A percentile compares a stretch with the other conserved stretches of the same genome.
Conservation (phyloP, 306 rosid genomes). For the Morella rubra region DNA sequence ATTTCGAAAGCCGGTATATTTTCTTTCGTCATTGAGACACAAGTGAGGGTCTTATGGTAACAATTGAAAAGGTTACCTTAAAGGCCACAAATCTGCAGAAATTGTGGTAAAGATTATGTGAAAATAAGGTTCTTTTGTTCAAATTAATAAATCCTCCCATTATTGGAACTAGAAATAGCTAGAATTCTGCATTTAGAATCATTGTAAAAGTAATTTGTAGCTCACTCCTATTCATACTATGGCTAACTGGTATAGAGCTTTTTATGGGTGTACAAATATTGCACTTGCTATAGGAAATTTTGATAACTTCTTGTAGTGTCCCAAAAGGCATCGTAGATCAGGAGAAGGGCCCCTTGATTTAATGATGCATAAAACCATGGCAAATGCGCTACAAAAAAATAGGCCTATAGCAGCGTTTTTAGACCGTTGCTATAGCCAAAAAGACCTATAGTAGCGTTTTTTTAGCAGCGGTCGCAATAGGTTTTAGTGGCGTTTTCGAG, state of each 20-base stretch:
- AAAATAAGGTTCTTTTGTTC: too few species aligned
- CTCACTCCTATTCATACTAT: not conserved
- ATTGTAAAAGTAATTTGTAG: not conserved
- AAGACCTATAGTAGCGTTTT: too few species aligned
- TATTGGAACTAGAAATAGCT: too few species aligned
- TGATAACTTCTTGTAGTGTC: not conserved
- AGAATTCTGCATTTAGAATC: too few species aligned
- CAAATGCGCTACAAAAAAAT: too few species aligned
- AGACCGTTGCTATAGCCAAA: too few species aligned
- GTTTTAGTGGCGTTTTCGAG: too few species aligned
- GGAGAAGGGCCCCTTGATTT: not conserved
- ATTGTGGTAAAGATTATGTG: too few species aligned
- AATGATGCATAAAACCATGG: constrained; percentile 15
- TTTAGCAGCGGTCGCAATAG: too few species aligned
- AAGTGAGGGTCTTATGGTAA: not conserved
- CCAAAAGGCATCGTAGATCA: not conserved
- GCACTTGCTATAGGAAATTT: not conserved
- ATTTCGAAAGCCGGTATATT: not conserved
- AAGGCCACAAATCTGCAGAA: not conserved
- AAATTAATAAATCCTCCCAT: too few species aligned
- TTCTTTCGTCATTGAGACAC: not conserved
- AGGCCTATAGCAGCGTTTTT: too few species aligned
- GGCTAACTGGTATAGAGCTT: not conserved
- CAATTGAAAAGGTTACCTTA: not conserved
- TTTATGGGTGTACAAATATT: not conserved